These are phyloP conservation scores for Phytopythium kandeliae DNA, from an alignment of 352 stramenopile species.

Conservation along the genomic window DNA sequence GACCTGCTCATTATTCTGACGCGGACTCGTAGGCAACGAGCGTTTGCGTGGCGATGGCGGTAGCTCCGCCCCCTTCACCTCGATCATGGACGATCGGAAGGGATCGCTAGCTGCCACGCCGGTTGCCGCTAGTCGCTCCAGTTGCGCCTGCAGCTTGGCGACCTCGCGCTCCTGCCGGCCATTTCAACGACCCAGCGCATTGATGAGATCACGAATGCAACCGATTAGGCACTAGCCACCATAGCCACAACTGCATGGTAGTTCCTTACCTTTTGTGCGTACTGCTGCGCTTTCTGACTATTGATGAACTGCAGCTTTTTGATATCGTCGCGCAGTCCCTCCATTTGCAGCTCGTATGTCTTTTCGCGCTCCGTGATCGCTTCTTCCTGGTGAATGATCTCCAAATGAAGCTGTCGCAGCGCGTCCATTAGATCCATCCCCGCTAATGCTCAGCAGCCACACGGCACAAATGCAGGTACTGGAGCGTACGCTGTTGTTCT, in stretches of 20 bases:
- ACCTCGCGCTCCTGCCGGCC: conserved; percentile 48
- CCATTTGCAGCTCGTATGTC: conserved; percentile 51
- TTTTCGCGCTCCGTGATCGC: conserved; percentile 60
- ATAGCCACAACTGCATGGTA: background rate
- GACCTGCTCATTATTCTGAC: background rate
- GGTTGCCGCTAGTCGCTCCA: conserved; percentile 46
- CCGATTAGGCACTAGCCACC: background rate
- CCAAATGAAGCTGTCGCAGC: conserved; percentile 46
- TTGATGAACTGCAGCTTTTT: conserved; percentile 70
- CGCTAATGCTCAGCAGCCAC: background rate
- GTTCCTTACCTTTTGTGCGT: conserved; percentile 42
- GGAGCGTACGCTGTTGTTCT: conserved; percentile 69
- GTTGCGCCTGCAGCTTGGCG: conserved; percentile 53
- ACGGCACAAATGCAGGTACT: background rate
- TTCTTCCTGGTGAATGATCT: conserved; percentile 82
- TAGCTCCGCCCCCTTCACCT: conserved; percentile 18
- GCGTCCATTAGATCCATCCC: background rate
- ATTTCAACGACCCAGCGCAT: background rate
- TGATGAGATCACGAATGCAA: background rate
- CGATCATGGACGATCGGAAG: conserved; percentile 19
- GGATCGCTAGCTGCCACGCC: conserved; percentile 12
- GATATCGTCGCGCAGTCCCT: conserved; percentile 66
- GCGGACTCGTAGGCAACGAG: conserved; percentile 8
- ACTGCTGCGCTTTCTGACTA: conserved; percentile 43
- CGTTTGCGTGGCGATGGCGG: conserved; percentile 14